Evolutionary conservation across 208 protist genomes (phyloP), one percentile per base, ranked within the genome.

Genomic region (Crithidia thermophila): DNA sequence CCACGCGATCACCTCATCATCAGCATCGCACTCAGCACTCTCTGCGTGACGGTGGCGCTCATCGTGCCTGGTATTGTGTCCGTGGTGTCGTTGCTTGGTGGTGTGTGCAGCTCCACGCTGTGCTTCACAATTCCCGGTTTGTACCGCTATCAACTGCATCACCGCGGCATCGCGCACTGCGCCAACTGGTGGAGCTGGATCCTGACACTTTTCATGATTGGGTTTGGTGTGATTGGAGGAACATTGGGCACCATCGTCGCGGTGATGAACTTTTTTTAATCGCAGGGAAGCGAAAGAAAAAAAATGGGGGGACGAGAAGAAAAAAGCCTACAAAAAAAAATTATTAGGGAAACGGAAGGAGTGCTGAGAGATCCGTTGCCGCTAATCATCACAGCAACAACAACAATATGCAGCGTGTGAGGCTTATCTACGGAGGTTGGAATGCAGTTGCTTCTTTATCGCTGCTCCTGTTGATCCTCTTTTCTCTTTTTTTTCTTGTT

Each of bases 91-190:
- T 65, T 90, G 9, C 69, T 93, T 0, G 87, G 87, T 6, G 85
- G 77, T 4, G 4, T 90, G 39, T 93, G 87, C 51, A 85, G 76
- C 69, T 79, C 74, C 31, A 84, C 73, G 20, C 59, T 93, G 36
- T 90, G 80, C 69, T 90, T 90, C 50, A 78, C 69, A 16, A 73
- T 78, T 31, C 87, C 87, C 21, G 87, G 80, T 14, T 42, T 90
- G 4, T 93, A 91, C 52, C 81, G 87, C 57, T 78, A 60, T 53
- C 62, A 79, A 37, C 77, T 93, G 40, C 73, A 93, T 60, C 33
- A 63, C 51, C 50, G 42, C 1, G 49, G 79, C 27, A 55, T 88
- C 18, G 60, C 70, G 0, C 64, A 30, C 30, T 85, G 55, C 40
- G 16, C 59, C 10, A 57, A 39, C 5, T 53, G 40, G 40, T 46